Evolutionary conservation across 1,284 basidiomycete species (phyloP).

Genomic region (Malassezia restricta): DNA sequence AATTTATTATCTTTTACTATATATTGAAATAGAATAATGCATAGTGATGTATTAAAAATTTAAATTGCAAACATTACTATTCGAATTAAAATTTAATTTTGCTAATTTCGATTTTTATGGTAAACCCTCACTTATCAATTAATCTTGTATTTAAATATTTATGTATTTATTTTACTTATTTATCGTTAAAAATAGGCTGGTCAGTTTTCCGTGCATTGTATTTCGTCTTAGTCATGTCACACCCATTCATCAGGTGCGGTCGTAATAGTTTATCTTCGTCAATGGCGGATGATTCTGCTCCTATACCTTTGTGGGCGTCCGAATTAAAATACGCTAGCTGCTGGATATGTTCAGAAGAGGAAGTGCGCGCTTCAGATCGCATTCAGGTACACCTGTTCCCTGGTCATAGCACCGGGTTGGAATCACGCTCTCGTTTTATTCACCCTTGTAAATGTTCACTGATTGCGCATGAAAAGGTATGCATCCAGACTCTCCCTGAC

Average conservation of each 20-base stretch:
- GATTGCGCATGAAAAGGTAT: slow-evolving; percentile 16
- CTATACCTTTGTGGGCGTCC: not conserved
- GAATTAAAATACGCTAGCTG: slow-evolving; percentile 10
- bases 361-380: not conserved
- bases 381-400: too few species aligned
- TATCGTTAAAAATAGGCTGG: too few species aligned
- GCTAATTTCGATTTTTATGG: not conserved
- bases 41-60: not conserved
- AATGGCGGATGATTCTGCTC: not conserved
- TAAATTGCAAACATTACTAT: not conserved
- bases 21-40: not conserved
- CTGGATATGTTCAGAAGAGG: slow-evolving; percentile 14
- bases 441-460: slow-evolving; percentile 15
- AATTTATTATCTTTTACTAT: slow-evolving; percentile 4
- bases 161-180: too few species aligned
- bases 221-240: too few species aligned
- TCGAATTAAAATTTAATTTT: not conserved
- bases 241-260: too few species aligned
- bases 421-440: slow-evolving; percentile 7
- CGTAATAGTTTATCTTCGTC: not conserved
- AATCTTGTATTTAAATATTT: too few species aligned
- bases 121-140: too few species aligned
- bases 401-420: too few species aligned
- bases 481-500: not conserved
- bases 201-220: too few species aligned